Base-by-base conservation (phyloP, 2,329 filamentous ascomycete species). In the Penicillium expansum region DNA sequence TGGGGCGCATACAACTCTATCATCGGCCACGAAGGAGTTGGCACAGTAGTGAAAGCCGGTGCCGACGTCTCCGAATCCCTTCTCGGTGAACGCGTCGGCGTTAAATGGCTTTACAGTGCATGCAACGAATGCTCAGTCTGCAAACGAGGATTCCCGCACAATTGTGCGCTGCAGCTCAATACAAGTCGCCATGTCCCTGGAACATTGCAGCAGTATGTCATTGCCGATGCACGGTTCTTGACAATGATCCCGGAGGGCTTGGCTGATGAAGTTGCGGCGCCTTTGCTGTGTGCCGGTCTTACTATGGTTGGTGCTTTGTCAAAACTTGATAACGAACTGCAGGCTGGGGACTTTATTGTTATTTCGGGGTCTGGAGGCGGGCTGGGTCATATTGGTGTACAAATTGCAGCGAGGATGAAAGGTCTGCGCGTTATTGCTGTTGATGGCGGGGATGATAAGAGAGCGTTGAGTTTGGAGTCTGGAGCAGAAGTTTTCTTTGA, bases 381-480 rank as follows among this genome's bases (percentile, higher is more conserved):
- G 3, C 67, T 83, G 4, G 82, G 83, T 1, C 83, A 85, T 68
- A 64, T 85, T 10, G 82, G 78, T 0, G 71, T 80, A 18, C 79
- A 80, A 45, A 81, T 85, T 58, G 82, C 81, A 2, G 66, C 76
- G 4, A 68, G 74, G 11, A 83, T 79, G 11, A 84, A 86, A 74
- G 82, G 79, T 14, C 75, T 83, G 62, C 77, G 84, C 30, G 82
- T 86, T 35, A 83, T 86, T 60, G 85, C 62, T 7, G 52, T 66
- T 18, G 64, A 66, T 42, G 58, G 37, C 13, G 62, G 64, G 5
- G 56, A 60, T 20, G 59, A 58, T 3, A 67, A 67, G 48, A 54
- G 53, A 39, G 47, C 56, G 2, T 48, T 66, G 8, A 67, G 65
- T 53, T 24, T 66, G 7, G 30, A 56, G 10, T 66, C 63, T 24